These are phyloP conservation scores for Colletotrichum godetiae DNA, from an alignment of 2,329 filamentous ascomycete species.

Conservation along the genomic window DNA sequence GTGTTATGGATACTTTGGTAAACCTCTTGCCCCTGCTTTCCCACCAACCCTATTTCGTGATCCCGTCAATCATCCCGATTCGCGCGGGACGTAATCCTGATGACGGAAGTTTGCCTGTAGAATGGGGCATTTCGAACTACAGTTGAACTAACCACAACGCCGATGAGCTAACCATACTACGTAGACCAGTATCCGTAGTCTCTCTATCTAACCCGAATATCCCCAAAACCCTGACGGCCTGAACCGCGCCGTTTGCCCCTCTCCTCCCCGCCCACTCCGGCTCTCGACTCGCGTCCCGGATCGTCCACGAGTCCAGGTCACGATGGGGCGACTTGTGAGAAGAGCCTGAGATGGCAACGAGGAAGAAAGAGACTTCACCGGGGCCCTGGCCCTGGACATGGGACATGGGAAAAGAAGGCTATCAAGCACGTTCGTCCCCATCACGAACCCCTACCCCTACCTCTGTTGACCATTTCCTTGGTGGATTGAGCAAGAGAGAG, in stretches of 20 bases:
- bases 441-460: no score
- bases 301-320: neutral
- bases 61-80: neutral
- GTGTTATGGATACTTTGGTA: neutral
- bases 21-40: slow-evolving; percentile 12
- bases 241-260: neutral
- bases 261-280: neutral
- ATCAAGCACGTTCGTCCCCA: no score
- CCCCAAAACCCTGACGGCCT: neutral
- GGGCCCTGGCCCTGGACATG: no score
- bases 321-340: neutral
- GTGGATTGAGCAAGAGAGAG: no score
- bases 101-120: slow-evolving; percentile 8
- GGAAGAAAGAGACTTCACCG: no score
- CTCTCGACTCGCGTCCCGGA: neutral
- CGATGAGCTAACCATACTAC: no score
- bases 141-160: no score
- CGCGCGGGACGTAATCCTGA: neutral
- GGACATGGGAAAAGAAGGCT: no score
- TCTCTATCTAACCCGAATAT: neutral
- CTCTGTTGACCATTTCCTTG: neutral
- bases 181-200: neutral
- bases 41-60: neutral
- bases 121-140: neutral
- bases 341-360: neutral